A percentile compares a stretch with the other conserved stretches of the same genome.
Conservation (phyloP, 2,329 filamentous ascomycete species). For the Diaporthe helianthi region DNA sequence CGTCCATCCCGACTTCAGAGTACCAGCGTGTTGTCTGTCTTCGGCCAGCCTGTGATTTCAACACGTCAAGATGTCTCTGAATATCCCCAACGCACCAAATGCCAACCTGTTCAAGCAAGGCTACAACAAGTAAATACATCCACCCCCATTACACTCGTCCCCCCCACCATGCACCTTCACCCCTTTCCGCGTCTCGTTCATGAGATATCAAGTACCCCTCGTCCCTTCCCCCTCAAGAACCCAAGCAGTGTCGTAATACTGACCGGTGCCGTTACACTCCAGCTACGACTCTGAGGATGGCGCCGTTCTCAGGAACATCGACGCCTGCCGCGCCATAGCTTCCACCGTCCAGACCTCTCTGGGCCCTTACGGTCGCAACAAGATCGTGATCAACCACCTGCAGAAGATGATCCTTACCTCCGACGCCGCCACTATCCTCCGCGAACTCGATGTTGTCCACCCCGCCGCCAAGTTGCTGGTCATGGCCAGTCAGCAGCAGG, state of each 20-base stretch:
- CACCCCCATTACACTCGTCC: conserved; percentile 14
- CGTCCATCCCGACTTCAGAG: conserved; percentile 8
- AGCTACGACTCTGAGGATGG: conserved; percentile 99
- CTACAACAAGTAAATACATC: conserved; percentile 84
- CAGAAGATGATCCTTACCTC: conserved; percentile 99
- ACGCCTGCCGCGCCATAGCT: conserved; percentile 94
- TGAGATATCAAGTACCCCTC: conserved; percentile 15
- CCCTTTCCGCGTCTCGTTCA: conserved; percentile 31
- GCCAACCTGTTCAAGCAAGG: conserved; percentile 93
- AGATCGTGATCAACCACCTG: conserved; percentile 99
- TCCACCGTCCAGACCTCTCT: conserved; percentile 96
- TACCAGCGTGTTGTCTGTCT: conserved; percentile 8
- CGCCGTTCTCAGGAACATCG: conserved; percentile 97
- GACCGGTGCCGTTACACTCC: conserved; percentile 36
- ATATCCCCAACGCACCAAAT: conserved; percentile 93
- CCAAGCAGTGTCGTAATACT: conserved; percentile 29
- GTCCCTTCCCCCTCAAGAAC: not conserved
- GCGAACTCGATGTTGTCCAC: conserved; percentile 97
- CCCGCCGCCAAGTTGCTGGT: conserved; percentile 96
- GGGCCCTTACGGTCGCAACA: conserved; percentile 97
- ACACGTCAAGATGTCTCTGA: conserved; percentile 79
- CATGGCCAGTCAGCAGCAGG: conserved; percentile 99
- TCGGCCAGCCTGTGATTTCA: conserved; percentile 12
- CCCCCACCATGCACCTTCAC: conserved; percentile 24
- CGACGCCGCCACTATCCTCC: conserved; percentile 94